Percentiles rank a stretch among this genome's conserved stretches.
These are phyloP conservation scores for Penicillium coprophilum DNA, from an alignment of 495 filamentous ascomycete species.

Conservation along the genomic window DNA sequence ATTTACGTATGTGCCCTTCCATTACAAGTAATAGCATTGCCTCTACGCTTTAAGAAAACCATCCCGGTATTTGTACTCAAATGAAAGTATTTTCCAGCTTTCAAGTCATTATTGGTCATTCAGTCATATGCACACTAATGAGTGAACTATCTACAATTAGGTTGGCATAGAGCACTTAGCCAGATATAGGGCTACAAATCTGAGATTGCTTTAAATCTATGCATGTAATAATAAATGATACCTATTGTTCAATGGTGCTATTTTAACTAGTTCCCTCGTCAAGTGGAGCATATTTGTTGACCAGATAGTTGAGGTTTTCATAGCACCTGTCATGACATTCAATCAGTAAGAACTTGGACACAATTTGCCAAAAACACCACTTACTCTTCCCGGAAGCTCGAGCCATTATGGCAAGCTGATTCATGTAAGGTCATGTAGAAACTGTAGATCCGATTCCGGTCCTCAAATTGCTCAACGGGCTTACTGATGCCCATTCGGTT, in stretches of 20 bases:
- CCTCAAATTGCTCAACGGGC: neutral
- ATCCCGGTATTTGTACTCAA: no score
- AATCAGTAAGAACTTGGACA: neutral
- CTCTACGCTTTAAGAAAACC: no score
- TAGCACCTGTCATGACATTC: neutral
- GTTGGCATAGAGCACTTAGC: no score
- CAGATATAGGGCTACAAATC: no score
- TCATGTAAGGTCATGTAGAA: neutral
- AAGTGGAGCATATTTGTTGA: neutral
- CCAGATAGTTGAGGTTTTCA: neutral
- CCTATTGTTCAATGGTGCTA: neutral
- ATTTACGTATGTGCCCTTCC: no score
- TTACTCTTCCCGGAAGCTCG: neutral
- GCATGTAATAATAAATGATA: neutral
- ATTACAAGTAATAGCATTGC: no score
- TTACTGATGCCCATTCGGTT: neutral
- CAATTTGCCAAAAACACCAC: neutral
- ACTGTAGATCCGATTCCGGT: neutral
- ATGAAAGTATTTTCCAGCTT: no score
- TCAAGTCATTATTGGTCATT: no score
- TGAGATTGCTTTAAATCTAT: neutral
- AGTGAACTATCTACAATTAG: no score
- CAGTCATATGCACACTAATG: no score
- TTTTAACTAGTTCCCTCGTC: neutral
- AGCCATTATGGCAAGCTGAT: neutral